Conservation (phyloP, 176 grass and related monocot species). For the Juncus effusus region DNA sequence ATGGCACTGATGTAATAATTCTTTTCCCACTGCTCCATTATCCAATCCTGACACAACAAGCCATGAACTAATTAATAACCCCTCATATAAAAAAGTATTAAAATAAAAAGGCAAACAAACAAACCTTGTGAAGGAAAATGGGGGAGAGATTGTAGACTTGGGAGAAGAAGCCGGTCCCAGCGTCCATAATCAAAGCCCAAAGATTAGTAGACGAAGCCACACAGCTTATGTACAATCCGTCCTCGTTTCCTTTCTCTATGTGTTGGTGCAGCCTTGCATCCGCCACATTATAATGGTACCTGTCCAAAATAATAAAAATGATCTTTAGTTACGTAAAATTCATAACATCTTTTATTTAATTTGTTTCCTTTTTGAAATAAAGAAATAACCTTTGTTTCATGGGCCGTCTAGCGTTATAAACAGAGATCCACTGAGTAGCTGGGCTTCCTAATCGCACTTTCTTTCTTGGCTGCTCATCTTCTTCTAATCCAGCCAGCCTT, state of each 20-base stretch:
- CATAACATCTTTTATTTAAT: neutral
- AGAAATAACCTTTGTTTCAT: conserved; percentile 95
- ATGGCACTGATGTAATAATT: conserved; percentile 97
- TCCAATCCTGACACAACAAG: conserved; percentile 73
- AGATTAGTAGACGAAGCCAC: conserved; percentile 88
- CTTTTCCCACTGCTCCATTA: conserved; percentile 98
- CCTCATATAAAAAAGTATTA: neutral
- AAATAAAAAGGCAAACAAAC: conserved; percentile 10
- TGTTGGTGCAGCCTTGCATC: conserved; percentile 95
- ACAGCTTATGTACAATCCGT: conserved; percentile 92
- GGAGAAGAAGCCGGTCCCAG: conserved; percentile 84
- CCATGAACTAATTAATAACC: neutral
- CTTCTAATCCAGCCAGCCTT: conserved; percentile 78
- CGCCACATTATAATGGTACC: conserved; percentile 96
- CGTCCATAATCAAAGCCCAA: conserved; percentile 98
- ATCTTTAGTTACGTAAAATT: neutral
- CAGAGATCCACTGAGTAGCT: conserved; percentile 95
- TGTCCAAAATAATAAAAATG: conserved; percentile 12
- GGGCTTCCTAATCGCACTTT: conserved; percentile 94
- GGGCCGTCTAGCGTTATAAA: conserved; percentile 88
- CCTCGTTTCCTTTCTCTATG: conserved; percentile 92
- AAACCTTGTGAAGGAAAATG: conserved; percentile 94
- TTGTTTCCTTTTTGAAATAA: too few relatives aligned
- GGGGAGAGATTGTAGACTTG: conserved; percentile 95
- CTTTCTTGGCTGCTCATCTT: conserved; percentile 97